Conservation (phyloP, 306 rosid species). For the Quercus robur region DNA sequence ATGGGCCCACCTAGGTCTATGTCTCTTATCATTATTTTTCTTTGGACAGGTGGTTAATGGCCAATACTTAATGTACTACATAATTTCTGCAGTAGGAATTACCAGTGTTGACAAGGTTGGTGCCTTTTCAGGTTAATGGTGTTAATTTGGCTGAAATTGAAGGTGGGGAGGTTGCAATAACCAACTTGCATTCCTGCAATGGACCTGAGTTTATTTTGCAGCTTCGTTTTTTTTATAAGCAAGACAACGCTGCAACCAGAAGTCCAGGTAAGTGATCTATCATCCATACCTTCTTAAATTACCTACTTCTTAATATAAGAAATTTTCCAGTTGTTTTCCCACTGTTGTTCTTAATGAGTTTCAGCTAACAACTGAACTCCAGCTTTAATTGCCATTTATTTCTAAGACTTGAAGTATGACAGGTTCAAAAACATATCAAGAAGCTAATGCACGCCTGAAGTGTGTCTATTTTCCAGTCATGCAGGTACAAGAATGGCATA, state of each 20-base stretch:
- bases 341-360: not conserved
- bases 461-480: constrained; percentile 50
- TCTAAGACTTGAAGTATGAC: constrained; percentile 8
- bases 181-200: constrained; percentile 64
- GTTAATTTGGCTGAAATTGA: constrained; percentile 49
- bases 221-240: constrained; percentile 31
- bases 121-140: constrained; percentile 45
- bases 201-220: constrained; percentile 61
- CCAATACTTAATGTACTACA: not conserved
- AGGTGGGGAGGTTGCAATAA: constrained; percentile 63
- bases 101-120: not conserved
- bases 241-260: constrained; percentile 3
- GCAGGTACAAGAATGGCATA: constrained; percentile 32
- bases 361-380: not conserved
- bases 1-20: not conserved
- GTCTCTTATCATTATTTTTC: not conserved
- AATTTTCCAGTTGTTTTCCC: not conserved
- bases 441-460: constrained; percentile 62
- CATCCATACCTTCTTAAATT: not conserved
- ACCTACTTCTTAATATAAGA: not conserved
- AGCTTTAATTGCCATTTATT: constrained; percentile 2
- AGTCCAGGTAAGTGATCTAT: constrained; percentile 18
- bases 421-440: constrained; percentile 32
- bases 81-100: not conserved
- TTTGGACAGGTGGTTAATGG: not conserved